Base-by-base conservation (phyloP, 2,329 filamentous ascomycete species). In the Coniochaeta pulveracea region DNA sequence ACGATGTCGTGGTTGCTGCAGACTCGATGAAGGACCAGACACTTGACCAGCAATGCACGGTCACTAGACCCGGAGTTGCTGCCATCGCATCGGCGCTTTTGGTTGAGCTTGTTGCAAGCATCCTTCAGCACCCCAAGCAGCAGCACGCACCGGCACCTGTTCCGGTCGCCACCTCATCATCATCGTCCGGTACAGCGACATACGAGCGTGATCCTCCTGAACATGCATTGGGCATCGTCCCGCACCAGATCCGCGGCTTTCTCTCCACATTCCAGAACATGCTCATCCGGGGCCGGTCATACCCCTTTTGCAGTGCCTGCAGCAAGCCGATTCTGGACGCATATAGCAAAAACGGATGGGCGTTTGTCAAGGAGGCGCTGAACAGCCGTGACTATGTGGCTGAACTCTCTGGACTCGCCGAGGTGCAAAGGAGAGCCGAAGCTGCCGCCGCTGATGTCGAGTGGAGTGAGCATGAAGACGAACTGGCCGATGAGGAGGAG, bases 11-110 rank as follows among this genome's bases (percentile, higher is more conserved):
- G 32, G 85, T 89, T 6, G 91, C 91, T 15, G 80, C 80, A 40
- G 85, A 96, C 84, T 94, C 86, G 3, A 72, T 94, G 50, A 94
- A 89, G 56, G 86, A 94, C 48, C 84, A 88, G 46, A 96, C 91
- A 0, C 76, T 98, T 9, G 91, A 98, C 52, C 91, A 98, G 54
- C 91, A 96, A 58, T 98, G 91, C 57, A 98, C 91, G 0, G 91
- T 98, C 14, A 98, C 91, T 3, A 76, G 91, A 8, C 91, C 91
- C 1, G 91, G 91, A 11, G 77, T 94, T 22, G 89, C 91, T 10
- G 80, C 86, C 8, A 91, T 95, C 36, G 91, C 91, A 6, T 95
- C 91, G 3, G 85, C 85, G 3, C 68, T 93, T 21, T 69, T 95
- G 5, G 89, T 96, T 30, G 91, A 98, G 55, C 68, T 96, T 5